Percentiles rank a stretch among this genome's conserved stretches.
These are phyloP conservation scores for Salix dunnii DNA, from an alignment of 345 rosid genomes.

Conservation along the genomic window DNA sequence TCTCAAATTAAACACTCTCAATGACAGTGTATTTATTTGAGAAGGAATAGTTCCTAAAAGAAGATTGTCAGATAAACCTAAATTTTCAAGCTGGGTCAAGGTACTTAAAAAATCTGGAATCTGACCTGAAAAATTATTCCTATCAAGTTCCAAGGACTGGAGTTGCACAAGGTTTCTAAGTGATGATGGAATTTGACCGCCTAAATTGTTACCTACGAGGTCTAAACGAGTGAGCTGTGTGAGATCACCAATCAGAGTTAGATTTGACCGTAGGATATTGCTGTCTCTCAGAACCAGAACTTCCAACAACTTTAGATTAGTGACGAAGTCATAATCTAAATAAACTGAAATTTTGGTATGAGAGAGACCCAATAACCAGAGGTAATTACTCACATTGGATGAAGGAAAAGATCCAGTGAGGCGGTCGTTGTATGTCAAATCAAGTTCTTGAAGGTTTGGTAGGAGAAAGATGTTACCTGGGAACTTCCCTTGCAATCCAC, in stretches of 20 bases:
- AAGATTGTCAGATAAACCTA: background rate
- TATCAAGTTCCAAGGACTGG: background rate
- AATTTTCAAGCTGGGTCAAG: background rate
- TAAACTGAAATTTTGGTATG: no score
- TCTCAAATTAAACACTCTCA: no score
- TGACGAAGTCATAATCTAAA: background rate
- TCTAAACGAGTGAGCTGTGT: no score
- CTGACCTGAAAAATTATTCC: background rate
- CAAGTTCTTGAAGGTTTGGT: background rate
- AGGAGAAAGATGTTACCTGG: background rate
- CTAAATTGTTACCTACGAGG: no score
- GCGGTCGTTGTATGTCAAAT: background rate
- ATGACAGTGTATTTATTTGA: no score
- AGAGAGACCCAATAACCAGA: no score
- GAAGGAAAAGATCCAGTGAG: background rate
- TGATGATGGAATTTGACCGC: no score
- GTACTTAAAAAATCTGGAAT: background rate
- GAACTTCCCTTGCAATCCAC: slow-evolving; percentile 8
- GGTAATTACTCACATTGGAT: no score
- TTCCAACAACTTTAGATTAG: background rate
- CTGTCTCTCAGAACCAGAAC: background rate
- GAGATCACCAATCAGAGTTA: no score
- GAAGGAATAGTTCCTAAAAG: background rate
- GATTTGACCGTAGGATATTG: no score
- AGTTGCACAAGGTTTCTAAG: background rate